Conservation (phyloP, 2,329 filamentous ascomycete species). For the Stagonosporopsis cucurbitacearum region DNA sequence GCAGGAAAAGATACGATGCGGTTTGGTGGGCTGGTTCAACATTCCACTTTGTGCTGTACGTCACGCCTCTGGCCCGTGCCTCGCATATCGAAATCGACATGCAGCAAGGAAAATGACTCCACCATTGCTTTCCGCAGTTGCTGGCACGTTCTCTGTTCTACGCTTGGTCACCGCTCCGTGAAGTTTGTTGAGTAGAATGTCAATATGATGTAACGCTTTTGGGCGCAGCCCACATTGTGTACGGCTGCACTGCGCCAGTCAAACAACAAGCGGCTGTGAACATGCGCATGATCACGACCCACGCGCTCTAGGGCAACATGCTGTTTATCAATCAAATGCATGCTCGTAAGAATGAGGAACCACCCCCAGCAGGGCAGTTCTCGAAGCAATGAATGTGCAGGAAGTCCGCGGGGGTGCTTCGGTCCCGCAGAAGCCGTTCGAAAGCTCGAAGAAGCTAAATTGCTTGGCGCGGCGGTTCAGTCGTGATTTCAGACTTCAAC, state of each 20-base stretch:
- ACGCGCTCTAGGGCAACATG: slow-evolving; percentile 1
- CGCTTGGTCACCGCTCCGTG: slow-evolving; percentile 16
- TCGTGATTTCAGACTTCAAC: slow-evolving; percentile 11
- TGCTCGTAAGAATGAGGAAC: neutral
- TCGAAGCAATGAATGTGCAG: slow-evolving; percentile 14
- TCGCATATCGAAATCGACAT: slow-evolving; percentile 16
- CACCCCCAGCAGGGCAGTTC: neutral
- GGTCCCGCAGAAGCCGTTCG: slow-evolving; percentile 4
- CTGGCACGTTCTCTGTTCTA: slow-evolving; percentile 25
- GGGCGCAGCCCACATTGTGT: slow-evolving; percentile 13
- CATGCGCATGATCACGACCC: neutral
- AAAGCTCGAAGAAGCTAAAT: slow-evolving; percentile 21
- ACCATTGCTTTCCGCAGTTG: slow-evolving; percentile 22
- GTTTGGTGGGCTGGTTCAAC: slow-evolving; percentile 24
- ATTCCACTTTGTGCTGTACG: slow-evolving; percentile 24
- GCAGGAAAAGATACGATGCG: slow-evolving; percentile 15
- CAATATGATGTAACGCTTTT: slow-evolving; percentile 31
- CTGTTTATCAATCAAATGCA: neutral
- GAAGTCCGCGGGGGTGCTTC: slow-evolving; percentile 19
- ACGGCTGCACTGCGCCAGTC: slow-evolving; percentile 5
- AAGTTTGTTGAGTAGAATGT: slow-evolving; percentile 19
- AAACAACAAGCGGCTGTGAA: neutral
- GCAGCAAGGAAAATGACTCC: slow-evolving; percentile 20
- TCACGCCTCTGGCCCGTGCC: slow-evolving; percentile 15
- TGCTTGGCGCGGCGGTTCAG: slow-evolving; percentile 22